Evolutionary conservation across 2,329 filamentous ascomycete genomes (phyloP).

Genomic region (Colletotrichum limetticola): DNA sequence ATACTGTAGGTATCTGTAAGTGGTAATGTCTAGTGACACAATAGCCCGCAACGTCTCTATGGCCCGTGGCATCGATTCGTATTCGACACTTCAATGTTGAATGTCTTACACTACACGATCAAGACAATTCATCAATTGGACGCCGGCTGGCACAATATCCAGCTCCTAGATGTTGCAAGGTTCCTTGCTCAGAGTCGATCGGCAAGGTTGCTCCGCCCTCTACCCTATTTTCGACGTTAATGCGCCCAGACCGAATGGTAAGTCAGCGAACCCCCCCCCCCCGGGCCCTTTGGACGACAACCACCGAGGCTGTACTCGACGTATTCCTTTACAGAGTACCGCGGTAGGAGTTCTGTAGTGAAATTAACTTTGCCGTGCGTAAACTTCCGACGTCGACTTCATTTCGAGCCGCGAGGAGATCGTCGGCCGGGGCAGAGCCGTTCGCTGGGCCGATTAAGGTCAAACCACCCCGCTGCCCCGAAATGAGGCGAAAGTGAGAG

Average conservation of each 20-base stretch:
- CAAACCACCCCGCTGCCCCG: neutral
- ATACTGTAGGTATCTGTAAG: neutral
- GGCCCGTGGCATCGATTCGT: neutral
- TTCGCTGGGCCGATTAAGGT: neutral
- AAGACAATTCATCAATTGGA: constrained; percentile 13
- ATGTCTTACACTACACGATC: neutral
- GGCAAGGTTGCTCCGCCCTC: constrained; percentile 17
- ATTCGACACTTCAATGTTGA: neutral
- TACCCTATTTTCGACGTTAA: constrained; percentile 25
- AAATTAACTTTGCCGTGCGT: neutral
- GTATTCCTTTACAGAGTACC: neutral
- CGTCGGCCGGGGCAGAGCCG: neutral
- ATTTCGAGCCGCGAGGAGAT: constrained; percentile 8
- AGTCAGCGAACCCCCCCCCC: neutral
- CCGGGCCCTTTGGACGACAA: neutral
- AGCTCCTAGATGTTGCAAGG: constrained; percentile 17
- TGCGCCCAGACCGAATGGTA: constrained; percentile 12
- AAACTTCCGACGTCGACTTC: constrained; percentile 8
- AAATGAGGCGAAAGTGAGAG: neutral
- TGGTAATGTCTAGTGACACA: neutral
- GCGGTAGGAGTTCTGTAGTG: neutral
- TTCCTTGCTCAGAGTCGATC: constrained; percentile 4
- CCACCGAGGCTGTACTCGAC: neutral
- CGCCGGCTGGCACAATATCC: constrained; percentile 16
- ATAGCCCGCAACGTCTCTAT: neutral